Conservation (phyloP, 2,329 filamentous ascomycete genomes). For the Amauroascus verrucosus region DNA sequence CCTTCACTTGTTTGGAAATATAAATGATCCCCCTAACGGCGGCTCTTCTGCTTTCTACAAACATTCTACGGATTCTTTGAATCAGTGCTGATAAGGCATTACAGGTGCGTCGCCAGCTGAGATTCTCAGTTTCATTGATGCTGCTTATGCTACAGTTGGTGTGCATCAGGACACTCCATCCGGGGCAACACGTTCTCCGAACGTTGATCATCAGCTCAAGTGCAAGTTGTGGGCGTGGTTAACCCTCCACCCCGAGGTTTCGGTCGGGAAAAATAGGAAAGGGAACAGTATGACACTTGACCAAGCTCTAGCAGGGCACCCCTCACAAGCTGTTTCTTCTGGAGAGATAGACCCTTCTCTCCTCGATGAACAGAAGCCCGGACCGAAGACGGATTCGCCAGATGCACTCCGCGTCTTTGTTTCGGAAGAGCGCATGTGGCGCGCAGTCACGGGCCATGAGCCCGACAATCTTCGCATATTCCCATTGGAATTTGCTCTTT, state of each 20-base stretch:
- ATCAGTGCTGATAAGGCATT: conserved; percentile 1
- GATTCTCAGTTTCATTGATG: conserved; percentile 27
- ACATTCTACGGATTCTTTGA: not conserved
- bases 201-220: conserved; percentile 43
- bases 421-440: conserved; percentile 49
- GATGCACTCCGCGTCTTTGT: conserved; percentile 38
- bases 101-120: conserved; percentile 30
- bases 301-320: conserved; percentile 11
- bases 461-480: conserved; percentile 46
- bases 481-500: conserved; percentile 45
- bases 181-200: conserved; percentile 10
- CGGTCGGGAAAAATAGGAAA: conserved; percentile 36
- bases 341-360: not conserved
- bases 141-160: conserved; percentile 27
- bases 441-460: conserved; percentile 50
- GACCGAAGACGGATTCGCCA: not conserved
- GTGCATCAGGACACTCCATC: not conserved
- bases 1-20: too few relatives aligned
- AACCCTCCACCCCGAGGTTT: conserved; percentile 45
- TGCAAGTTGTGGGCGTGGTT: conserved; percentile 51
- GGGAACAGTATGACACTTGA: conserved; percentile 34
- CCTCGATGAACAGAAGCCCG: not conserved
- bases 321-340: not conserved
- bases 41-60: not conserved
- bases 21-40: too few relatives aligned